These are phyloP conservation scores for Piper longum DNA, from an alignment of 164 flowering plant species.

Conservation along the genomic window DNA sequence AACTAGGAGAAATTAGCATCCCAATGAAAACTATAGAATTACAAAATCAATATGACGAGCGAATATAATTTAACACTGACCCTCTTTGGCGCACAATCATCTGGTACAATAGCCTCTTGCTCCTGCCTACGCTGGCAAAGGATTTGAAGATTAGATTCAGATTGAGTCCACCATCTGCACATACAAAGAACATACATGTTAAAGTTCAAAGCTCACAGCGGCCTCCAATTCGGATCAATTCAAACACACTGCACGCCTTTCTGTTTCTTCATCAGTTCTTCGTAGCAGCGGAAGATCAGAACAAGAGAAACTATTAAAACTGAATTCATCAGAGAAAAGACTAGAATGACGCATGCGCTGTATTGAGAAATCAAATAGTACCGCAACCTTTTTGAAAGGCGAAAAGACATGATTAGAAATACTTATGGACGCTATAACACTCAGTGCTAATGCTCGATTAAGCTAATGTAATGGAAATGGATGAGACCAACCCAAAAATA, in stretches of 20 bases:
- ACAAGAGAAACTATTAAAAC: background rate
- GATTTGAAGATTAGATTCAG: constrained; percentile 36
- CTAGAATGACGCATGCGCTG: background rate
- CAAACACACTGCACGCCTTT: background rate
- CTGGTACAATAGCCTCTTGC: constrained; percentile 48
- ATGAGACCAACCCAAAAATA: background rate
- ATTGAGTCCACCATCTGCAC: constrained; percentile 33
- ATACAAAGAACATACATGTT: background rate
- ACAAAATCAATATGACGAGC: background rate
- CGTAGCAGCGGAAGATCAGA: background rate
- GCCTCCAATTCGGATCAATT: background rate
- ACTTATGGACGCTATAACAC: background rate
- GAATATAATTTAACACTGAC: constrained; percentile 9
- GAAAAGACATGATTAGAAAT: background rate
- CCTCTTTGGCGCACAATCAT: constrained; percentile 37
- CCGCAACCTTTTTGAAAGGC: too few species aligned
- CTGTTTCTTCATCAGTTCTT: too few species aligned
- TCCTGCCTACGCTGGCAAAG: constrained; percentile 35
- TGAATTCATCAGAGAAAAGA: background rate
- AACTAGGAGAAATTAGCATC: too few species aligned
- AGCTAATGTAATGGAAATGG: background rate
- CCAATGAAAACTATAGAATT: background rate
- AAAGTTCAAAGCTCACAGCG: background rate
- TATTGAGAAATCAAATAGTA: too few species aligned
- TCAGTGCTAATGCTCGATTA: background rate